Evolutionary conservation across 192 early-diverging fungal genomes (phyloP).

Genomic region (Endogone sp.): DNA sequence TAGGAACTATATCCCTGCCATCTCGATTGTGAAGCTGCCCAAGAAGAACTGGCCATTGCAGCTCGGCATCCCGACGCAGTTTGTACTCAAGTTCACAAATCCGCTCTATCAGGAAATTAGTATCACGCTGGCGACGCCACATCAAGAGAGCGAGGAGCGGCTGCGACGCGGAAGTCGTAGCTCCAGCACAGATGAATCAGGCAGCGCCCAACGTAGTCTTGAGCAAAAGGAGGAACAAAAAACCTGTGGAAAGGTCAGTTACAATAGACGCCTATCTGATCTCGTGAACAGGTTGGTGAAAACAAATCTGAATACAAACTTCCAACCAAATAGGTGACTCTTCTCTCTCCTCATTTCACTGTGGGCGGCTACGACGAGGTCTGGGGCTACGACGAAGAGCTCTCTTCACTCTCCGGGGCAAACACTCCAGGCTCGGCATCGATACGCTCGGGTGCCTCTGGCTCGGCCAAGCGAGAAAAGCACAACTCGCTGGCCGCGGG

Average conservation of each 20-base stretch:
- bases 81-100: conserved; percentile 75
- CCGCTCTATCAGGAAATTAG: conserved; percentile 71
- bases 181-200: too few relatives aligned
- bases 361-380: conserved; percentile 73
- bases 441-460: not conserved
- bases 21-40: conserved; percentile 56
- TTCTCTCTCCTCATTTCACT: conserved; percentile 61
- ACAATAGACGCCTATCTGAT: too few relatives aligned
- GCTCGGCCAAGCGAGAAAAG: not conserved
- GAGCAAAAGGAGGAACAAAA: not conserved
- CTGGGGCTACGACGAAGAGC: conserved; percentile 75
- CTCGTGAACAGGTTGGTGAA: too few relatives aligned
- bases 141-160: conserved; percentile 18
- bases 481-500: conserved; percentile 1
- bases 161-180: conserved; percentile 14
- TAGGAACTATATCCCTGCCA: conserved; percentile 75
- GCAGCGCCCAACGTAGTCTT: too few relatives aligned
- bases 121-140: conserved; percentile 51
- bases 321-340: conserved; percentile 36
- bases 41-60: conserved; percentile 19
- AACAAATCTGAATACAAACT: too few relatives aligned
- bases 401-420: conserved; percentile 14
- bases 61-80: conserved; percentile 29
- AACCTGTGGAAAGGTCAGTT: conserved; percentile 15
- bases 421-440: too few relatives aligned